Percentiles rank a stretch among this genome's conserved stretches.
phyloP scores from a whole-genome alignment of 441 rosid genomes.

The Rhodomyrtus psidioides region DNA sequence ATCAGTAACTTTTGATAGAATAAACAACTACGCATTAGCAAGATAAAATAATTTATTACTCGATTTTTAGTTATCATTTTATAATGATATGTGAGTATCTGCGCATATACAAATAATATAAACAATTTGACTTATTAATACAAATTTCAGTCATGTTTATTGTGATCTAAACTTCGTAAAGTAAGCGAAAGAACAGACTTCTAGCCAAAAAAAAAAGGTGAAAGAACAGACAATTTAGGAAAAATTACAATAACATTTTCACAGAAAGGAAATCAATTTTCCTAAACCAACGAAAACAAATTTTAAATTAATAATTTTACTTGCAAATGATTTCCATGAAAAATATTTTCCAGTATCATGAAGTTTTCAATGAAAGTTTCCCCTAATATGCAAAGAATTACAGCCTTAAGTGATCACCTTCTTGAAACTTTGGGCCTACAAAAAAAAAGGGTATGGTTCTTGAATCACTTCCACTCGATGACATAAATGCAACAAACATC shows the following conservation, averaged over 20 bases:
- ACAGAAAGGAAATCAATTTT: neutral
- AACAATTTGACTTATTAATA: neutral
- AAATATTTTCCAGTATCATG: too few species aligned
- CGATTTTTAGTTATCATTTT: neutral
- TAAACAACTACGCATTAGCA: neutral
- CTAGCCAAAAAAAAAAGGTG: too few species aligned
- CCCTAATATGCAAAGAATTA: neutral
- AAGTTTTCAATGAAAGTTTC: neutral
- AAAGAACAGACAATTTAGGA: neutral
- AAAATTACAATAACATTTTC: neutral
- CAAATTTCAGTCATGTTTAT: neutral
- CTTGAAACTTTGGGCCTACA: neutral
- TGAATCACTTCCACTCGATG: neutral
- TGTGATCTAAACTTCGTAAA: neutral
- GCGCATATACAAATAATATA: neutral
- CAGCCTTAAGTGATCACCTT: neutral
- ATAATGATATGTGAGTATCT: too few species aligned
- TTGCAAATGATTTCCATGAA: too few species aligned
- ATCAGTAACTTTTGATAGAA: neutral
- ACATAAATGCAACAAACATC: neutral
- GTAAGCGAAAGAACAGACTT: neutral
- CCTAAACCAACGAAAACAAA: too few species aligned
- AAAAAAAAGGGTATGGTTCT: neutral
- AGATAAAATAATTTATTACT: neutral
- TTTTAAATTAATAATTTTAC: too few species aligned